Conservation (phyloP, 2,329 filamentous ascomycete genomes). For the Cladosporium sp. region DNA sequence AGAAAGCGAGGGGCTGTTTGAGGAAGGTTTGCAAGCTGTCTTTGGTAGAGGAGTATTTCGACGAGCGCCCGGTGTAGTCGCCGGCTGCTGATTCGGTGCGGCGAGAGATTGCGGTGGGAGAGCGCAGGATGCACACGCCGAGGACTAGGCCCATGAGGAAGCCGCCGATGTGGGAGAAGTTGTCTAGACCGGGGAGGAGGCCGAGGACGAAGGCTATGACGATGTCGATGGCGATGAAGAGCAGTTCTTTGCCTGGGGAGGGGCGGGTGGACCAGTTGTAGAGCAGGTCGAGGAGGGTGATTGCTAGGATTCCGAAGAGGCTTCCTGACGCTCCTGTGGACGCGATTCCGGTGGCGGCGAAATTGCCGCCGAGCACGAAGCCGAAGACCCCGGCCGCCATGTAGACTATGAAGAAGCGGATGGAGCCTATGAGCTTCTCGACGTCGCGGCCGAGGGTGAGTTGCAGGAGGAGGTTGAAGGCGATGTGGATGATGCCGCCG, state of each 20-base stretch:
- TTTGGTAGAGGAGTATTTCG: slow-evolving; percentile 16
- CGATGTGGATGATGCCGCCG: slow-evolving; percentile 88
- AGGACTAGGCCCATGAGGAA: slow-evolving; percentile 88
- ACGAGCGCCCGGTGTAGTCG: slow-evolving; percentile 4
- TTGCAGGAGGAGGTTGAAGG: slow-evolving; percentile 90
- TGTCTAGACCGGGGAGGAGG: slow-evolving; percentile 86
- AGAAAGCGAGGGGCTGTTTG: slow-evolving; percentile 63
- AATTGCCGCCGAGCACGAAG: slow-evolving; percentile 92
- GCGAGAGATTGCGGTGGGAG: slow-evolving; percentile 59
- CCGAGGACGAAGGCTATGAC: slow-evolving; percentile 88
- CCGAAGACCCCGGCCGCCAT: slow-evolving; percentile 90
- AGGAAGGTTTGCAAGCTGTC: slow-evolving; percentile 40
- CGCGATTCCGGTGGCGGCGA: slow-evolving; percentile 72
- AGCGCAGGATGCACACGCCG: slow-evolving; percentile 82
- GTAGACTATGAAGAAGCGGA: slow-evolving; percentile 88
- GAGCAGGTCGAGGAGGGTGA: slow-evolving; percentile 81
- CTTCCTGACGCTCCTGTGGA: slow-evolving; percentile 84
- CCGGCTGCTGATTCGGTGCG: slow-evolving; percentile 21
- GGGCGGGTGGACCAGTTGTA: slow-evolving; percentile 85
- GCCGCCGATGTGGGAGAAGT: slow-evolving; percentile 95
- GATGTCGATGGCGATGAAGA: slow-evolving; percentile 81
- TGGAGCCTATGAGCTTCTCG: slow-evolving; percentile 80
- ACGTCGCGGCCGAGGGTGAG: slow-evolving; percentile 87
- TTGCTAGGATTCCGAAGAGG: slow-evolving; percentile 85
- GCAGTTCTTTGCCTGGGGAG: slow-evolving; percentile 75